These are phyloP conservation scores for Limonium bicolor DNA, from an alignment of 148 eudicot species.

Conservation along the genomic window DNA sequence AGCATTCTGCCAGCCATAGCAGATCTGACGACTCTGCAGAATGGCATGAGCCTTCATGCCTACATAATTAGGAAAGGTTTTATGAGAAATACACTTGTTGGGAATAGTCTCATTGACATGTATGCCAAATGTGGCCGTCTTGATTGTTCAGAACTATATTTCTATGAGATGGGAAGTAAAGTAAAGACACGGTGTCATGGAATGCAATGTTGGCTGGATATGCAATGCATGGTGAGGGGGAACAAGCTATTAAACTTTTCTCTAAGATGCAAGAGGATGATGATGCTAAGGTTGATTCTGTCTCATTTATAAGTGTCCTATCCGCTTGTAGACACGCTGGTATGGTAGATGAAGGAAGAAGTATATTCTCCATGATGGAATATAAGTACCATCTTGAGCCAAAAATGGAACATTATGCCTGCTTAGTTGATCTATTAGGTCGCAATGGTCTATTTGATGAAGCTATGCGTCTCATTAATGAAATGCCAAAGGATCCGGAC, in stretches of 20 bases:
- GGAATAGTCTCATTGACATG: conserved; percentile 87
- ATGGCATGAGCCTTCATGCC: conserved; percentile 70
- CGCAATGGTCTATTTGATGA: conserved; percentile 56
- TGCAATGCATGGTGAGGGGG: conserved; percentile 86
- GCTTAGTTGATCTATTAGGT: conserved; percentile 80
- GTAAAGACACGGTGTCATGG: conserved; percentile 63
- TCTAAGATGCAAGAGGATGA: conserved; percentile 45
- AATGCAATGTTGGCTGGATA: conserved; percentile 79
- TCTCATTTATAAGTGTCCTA: conserved; percentile 6
- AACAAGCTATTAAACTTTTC: conserved; percentile 41
- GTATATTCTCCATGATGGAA: conserved; percentile 51
- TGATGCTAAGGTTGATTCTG: neutral
- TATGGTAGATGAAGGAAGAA: conserved; percentile 65
- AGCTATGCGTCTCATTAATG: conserved; percentile 47
- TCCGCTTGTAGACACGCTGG: conserved; percentile 71
- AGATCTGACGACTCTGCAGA: conserved; percentile 37
- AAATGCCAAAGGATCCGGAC: conserved; percentile 47
- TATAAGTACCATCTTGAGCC: conserved; percentile 38
- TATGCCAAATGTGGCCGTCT: conserved; percentile 77
- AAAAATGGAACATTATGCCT: conserved; percentile 88
- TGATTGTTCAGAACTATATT: conserved; percentile 41
- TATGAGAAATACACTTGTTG: conserved; percentile 32
- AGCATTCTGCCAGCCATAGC: conserved; percentile 81
- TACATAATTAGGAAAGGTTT: conserved; percentile 40
- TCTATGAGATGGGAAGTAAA: conserved; percentile 35